Evolutionary conservation across 495 filamentous ascomycete genomes (phyloP).

Genomic region (Apiosordaria backusii): DNA sequence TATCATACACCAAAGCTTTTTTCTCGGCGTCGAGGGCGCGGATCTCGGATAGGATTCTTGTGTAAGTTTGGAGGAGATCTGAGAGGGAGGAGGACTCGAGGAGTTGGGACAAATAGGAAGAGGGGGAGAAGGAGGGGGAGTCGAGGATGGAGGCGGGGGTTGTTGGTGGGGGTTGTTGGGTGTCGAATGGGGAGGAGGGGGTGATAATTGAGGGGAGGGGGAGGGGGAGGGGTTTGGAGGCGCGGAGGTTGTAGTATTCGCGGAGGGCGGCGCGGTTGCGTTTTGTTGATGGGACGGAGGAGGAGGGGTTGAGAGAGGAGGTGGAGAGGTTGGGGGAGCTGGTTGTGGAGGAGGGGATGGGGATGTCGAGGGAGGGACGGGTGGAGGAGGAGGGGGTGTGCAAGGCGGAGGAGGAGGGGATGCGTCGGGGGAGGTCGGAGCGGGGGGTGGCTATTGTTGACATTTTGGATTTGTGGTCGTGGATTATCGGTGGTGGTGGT

Average conservation of each 20-base stretch:
- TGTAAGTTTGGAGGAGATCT: conserved; percentile 61
- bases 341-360: too few species aligned
- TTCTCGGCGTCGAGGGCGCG: conserved; percentile 87
- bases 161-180: conserved; percentile 29
- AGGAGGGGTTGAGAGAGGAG: conserved; percentile 42
- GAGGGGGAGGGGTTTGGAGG: neutral
- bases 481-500: neutral
- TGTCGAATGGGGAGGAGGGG: conserved; percentile 34
- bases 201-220: conserved; percentile 10
- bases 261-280: conserved; percentile 74
- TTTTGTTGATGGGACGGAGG: conserved; percentile 33
- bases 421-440: conserved; percentile 33
- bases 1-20: conserved; percentile 96
- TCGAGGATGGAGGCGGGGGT: conserved; percentile 53
- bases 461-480: conserved; percentile 47
- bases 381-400: conserved; percentile 48
- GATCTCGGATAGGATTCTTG: conserved; percentile 69
- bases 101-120: conserved; percentile 59
- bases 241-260: conserved; percentile 81
- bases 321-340: conserved; percentile 42
- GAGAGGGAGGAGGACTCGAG: conserved; percentile 61
- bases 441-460: conserved; percentile 73
- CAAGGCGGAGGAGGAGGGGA: conserved; percentile 48
- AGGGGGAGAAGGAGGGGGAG: conserved; percentile 51
- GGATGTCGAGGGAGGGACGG: conserved; percentile 39